phyloP scores from a whole-genome alignment of 2,329 filamentous ascomycete genomes.

The Alternaria sp. region DNA sequence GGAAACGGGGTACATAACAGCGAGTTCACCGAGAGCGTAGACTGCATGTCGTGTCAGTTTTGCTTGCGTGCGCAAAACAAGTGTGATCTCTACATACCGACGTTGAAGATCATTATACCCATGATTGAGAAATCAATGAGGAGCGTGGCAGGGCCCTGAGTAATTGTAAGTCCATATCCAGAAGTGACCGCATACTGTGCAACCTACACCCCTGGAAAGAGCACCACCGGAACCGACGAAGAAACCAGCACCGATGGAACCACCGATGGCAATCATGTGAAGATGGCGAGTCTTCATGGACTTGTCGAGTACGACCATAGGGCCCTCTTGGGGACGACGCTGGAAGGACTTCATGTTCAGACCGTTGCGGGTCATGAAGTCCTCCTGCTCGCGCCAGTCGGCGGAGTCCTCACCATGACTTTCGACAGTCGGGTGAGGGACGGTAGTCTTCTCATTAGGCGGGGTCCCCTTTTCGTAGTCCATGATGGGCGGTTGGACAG shows the following conservation, averaged over 20 bases:
- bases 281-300: conserved; percentile 64
- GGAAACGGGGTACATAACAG: conserved; percentile 65
- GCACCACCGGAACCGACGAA: conserved; percentile 66
- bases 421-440: conserved; percentile 21
- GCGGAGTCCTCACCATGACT: conserved; percentile 14
- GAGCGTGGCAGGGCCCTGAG: conserved; percentile 39
- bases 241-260: conserved; percentile 68
- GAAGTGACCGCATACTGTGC: no score
- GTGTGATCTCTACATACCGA: conserved; percentile 34
- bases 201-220: conserved; percentile 58
- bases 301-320: conserved; percentile 42
- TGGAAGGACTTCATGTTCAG: conserved; percentile 45
- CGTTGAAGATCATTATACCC: conserved; percentile 50
- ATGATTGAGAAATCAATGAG: conserved; percentile 51
- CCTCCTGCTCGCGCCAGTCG: conserved; percentile 41
- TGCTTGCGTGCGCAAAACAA: neutral
- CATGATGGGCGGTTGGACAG: conserved; percentile 29
- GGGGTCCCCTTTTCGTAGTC: conserved; percentile 35
- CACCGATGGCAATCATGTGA: conserved; percentile 69
- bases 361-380: conserved; percentile 47
- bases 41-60: conserved; percentile 55
- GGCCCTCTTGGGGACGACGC: conserved; percentile 36
- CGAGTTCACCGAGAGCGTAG: conserved; percentile 60
- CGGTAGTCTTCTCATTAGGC: conserved; percentile 37
- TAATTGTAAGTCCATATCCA: conserved; percentile 7